These are phyloP conservation scores for Cytauxzoon felis DNA, from an alignment of 169 alveolate genomes.

Conservation along the genomic window DNA sequence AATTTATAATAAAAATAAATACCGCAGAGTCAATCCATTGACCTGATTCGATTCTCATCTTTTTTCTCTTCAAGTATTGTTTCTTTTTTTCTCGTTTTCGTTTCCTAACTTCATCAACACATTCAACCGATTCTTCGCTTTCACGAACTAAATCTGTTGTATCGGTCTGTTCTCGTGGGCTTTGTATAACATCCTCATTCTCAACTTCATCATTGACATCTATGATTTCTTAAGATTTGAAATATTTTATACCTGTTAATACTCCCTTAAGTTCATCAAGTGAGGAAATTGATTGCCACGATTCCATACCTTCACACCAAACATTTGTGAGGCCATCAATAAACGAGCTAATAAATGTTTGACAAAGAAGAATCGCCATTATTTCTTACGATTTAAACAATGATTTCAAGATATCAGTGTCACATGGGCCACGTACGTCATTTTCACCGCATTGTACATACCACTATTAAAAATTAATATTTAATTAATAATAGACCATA, in stretches of 20 bases:
- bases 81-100: constrained; percentile 92
- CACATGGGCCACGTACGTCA: constrained; percentile 60
- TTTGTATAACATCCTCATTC: background rate
- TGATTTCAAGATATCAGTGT: constrained; percentile 33
- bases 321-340: constrained; percentile 23
- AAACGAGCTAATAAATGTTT: constrained; percentile 19
- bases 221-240: background rate
- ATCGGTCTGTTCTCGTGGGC: background rate
- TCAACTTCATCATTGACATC: background rate
- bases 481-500: constrained; percentile 9
- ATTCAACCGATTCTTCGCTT: constrained; percentile 9
- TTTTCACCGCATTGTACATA: constrained; percentile 44
- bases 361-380: background rate
- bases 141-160: background rate
- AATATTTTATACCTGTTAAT: background rate
- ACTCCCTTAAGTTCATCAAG: constrained; percentile 21
- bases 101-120: constrained; percentile 91
- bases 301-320: constrained; percentile 59
- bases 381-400: constrained; percentile 43
- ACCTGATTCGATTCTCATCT: constrained; percentile 50
- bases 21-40: constrained; percentile 34
- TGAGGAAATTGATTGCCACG: constrained; percentile 36
- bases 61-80: constrained; percentile 59
- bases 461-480: constrained; percentile 20
- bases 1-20: background rate